Conservation (phyloP, 2,329 filamentous ascomycete species). For the Ambrosiella xylebori region DNA sequence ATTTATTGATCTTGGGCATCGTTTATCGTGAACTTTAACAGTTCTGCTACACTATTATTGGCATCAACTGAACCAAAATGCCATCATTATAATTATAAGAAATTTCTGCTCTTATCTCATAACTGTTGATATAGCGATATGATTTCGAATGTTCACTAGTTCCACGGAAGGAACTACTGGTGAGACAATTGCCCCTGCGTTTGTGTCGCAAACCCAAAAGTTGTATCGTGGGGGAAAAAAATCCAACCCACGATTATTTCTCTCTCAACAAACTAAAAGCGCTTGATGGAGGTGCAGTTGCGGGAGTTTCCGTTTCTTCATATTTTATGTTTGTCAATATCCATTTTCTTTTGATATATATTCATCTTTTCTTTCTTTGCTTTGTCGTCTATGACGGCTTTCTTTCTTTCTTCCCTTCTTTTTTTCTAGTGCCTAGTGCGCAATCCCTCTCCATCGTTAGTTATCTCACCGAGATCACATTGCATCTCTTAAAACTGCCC, state of each 20-base stretch:
- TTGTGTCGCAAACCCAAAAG: too few relatives aligned
- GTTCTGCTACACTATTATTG: neutral
- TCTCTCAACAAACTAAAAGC: too few relatives aligned
- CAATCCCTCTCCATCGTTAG: neutral
- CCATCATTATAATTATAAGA: too few relatives aligned
- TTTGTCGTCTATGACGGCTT: neutral
- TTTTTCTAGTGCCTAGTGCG: neutral
- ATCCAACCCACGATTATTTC: too few relatives aligned
- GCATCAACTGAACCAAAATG: neutral
- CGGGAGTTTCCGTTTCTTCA: neutral
- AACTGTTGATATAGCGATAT: neutral
- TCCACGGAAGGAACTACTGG: neutral
- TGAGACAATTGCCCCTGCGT: slow-evolving; percentile 1
- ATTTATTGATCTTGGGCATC: neutral
- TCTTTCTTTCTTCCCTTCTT: too few relatives aligned
- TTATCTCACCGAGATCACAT: neutral
- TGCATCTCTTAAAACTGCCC: too few relatives aligned
- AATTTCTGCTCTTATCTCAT: neutral
- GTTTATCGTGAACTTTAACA: neutral
- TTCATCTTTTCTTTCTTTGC: neutral
- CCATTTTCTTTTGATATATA: neutral
- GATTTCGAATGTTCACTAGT: neutral
- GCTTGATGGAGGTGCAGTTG: too few relatives aligned
- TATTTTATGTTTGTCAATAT: neutral
- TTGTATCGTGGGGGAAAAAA: too few relatives aligned